phyloP scores from a whole-genome alignment of 768 basidiomycete genomes.

The Suillus fuscotomentosus region DNA sequence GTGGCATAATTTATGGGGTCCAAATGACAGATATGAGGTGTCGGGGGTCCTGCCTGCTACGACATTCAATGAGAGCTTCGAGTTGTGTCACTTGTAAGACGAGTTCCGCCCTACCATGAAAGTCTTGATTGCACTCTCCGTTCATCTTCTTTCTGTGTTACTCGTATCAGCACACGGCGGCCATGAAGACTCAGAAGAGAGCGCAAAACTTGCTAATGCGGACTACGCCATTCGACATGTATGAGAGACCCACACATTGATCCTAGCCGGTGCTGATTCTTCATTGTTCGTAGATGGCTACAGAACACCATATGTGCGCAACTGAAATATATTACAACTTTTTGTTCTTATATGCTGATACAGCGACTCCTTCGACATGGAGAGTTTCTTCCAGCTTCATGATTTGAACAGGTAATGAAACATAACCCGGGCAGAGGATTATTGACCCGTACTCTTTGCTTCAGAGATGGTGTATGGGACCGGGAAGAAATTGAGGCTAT shows the following conservation, averaged over 20 bases:
- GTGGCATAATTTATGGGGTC: neutral
- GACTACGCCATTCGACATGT: slow-evolving; percentile 91
- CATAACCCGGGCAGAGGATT: neutral
- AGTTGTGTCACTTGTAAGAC: neutral
- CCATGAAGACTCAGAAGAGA: slow-evolving; percentile 55
- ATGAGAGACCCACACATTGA: slow-evolving; percentile 35
- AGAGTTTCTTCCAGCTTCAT: slow-evolving; percentile 94
- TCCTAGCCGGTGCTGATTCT: slow-evolving; percentile 14
- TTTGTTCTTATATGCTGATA: neutral
- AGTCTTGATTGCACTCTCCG: slow-evolving; percentile 41
- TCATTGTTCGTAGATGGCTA: slow-evolving; percentile 66
- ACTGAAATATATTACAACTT: neutral
- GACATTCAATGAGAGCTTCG: neutral
- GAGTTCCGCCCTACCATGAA: slow-evolving; percentile 40
- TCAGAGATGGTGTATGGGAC: slow-evolving; percentile 80
- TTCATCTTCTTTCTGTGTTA: slow-evolving; percentile 33
- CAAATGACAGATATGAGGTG: neutral
- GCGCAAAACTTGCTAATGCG: slow-evolving; percentile 45
- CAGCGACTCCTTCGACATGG: slow-evolving; percentile 79
- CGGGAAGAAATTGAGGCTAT: slow-evolving; percentile 90
- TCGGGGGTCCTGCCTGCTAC: neutral
- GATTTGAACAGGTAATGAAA: slow-evolving; percentile 75
- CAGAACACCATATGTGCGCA: slow-evolving; percentile 81
- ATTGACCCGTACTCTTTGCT: neutral
- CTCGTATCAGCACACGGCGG: slow-evolving; percentile 57